Evolutionary conservation across 2,329 filamentous ascomycete species (phyloP), one percentile per base, ranked within the genome.

Genomic region (Neodidymelliopsis sp.): DNA sequence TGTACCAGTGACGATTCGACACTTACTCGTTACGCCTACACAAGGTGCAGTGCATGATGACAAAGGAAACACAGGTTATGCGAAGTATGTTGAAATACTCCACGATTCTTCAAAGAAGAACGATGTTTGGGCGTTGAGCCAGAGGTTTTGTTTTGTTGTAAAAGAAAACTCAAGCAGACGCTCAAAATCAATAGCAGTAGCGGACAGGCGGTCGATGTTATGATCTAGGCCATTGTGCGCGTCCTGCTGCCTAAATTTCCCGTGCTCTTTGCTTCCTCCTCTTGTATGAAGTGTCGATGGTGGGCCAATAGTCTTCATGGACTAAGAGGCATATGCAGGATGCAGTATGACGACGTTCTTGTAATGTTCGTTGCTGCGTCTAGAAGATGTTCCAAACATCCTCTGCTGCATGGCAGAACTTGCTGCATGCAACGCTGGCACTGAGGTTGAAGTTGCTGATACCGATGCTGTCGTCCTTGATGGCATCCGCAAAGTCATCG

Each of bases 391-490:
- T 86, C 94, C 94, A 99, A 25, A 88, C 88, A 74, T 99, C 94
- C 77, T 99, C 94, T 31, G 92, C 93, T 29, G 93, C 94, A 75
- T 99, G 94, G 76, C 94, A 97, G 81, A 99, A 97, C 76, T 97
- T 99, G 84, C 93, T 97, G 82, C 94, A 99, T 31, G 94, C 93
- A 55, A 99, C 94, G 79, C 93, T 97, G 54, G 94, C 94, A 69
- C 91, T 96, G 56, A 99, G 82, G 69, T 92, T 96, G 82, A 90
- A 99, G 75, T 97, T 96, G 81, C 93, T 97, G 78, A 99, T 97
- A 65, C 89, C 91, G 70, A 99, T 97, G 68, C 95, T 90, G 77
- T 99, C 94, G 70, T 97, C 93, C 67, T 97, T 95, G 75, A 89
- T 91, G 29, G 84, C 84, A 71, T 99, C 94, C 57, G 94, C 94